A percentile compares a stretch with the other conserved stretches of the same genome.
Evolutionary conservation across 2,329 filamentous ascomycete genomes (phyloP).

Genomic region (Paraphoma chrysanthemicola): DNA sequence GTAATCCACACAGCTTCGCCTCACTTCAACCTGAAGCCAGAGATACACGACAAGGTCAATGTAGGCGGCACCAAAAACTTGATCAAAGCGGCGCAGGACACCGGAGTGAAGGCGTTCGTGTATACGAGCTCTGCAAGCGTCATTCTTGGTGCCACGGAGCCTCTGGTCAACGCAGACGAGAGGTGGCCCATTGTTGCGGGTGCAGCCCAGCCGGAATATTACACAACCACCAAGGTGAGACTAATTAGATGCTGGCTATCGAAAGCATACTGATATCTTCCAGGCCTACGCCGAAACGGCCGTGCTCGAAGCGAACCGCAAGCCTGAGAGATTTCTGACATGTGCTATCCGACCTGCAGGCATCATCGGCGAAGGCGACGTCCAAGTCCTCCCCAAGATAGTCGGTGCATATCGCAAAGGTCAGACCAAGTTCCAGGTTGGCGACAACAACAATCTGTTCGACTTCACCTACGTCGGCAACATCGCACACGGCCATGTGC

Average conservation of each 20-base stretch:
- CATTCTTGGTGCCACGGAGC: slow-evolving; percentile 52
- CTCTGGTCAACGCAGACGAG: slow-evolving; percentile 59
- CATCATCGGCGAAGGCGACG: slow-evolving; percentile 60
- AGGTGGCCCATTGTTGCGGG: slow-evolving; percentile 55
- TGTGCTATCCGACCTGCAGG: slow-evolving; percentile 57
- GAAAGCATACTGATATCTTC: background rate
- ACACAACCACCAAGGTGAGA: slow-evolving; percentile 57
- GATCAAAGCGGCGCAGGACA: slow-evolving; percentile 55
- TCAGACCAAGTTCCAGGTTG: slow-evolving; percentile 59
- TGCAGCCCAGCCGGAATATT: slow-evolving; percentile 58
- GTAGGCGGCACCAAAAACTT: slow-evolving; percentile 59
- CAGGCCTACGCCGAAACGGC: slow-evolving; percentile 56
- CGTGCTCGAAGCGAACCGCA: slow-evolving; percentile 59
- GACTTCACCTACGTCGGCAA: slow-evolving; percentile 63
- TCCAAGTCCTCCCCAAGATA: slow-evolving; percentile 54
- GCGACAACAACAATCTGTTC: slow-evolving; percentile 60
- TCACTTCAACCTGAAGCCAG: slow-evolving; percentile 46
- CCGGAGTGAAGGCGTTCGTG: slow-evolving; percentile 60
- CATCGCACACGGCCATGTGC: slow-evolving; percentile 59
- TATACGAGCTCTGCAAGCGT: slow-evolving; percentile 61
- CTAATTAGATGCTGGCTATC: background rate
- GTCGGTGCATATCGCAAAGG: slow-evolving; percentile 54
- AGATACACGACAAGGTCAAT: slow-evolving; percentile 59
- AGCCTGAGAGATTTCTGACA: slow-evolving; percentile 55
- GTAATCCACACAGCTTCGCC: slow-evolving; percentile 61